Evolutionary conservation across 2,329 filamentous ascomycete species (phyloP), one percentile per base, ranked within the genome.

Genomic region (Venturia pyrina): DNA sequence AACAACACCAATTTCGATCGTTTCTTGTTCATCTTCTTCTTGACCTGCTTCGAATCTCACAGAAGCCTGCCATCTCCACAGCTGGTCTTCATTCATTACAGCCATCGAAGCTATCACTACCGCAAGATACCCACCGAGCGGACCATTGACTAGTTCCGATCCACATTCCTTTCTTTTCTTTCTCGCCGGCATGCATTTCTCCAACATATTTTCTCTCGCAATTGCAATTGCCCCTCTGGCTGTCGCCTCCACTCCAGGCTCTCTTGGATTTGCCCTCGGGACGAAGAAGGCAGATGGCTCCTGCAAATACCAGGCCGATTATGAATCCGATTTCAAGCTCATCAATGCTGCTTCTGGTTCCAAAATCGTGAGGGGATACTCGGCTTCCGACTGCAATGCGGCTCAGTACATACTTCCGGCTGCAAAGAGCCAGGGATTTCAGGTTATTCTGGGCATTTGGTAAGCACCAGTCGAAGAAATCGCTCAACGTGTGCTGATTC

Each of bases 381-480:
- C 87, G 24, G 85, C 86, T 21, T 82, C 79, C 64, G 86, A 90
- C 73, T 90, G 88, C 76, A 80, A 89, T 69, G 83, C 82, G 57
- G 84, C 87, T 7, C 78, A 83, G 73, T 77, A 84, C 68, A 84
- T 89, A 65, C 75, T 90, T 37, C 86, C 87, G 4, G 87, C 87
- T 44, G 87, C 88, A 1, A 85, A 87, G 78, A 74, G 74, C 59
- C 85, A 86, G 75, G 82, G 81, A 21, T 87, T 89, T 76, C 79
- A 88, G 77, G 86, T 90, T 68, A 78, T 90, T n/a, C 77, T 90
- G 50, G 88, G 87, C 68, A 84, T 90, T 72, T 90, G 87, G 87
- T 86, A 77, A 69, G 80, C 71, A 67, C 41, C 11, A n/a, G 7
- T 21, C 3, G 32, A 63, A 48, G 28, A 37, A 19, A 21, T 32